These are phyloP conservation scores for Dendrothele bispora DNA, from an alignment of 768 basidiomycete genomes.

Conservation along the genomic window DNA sequence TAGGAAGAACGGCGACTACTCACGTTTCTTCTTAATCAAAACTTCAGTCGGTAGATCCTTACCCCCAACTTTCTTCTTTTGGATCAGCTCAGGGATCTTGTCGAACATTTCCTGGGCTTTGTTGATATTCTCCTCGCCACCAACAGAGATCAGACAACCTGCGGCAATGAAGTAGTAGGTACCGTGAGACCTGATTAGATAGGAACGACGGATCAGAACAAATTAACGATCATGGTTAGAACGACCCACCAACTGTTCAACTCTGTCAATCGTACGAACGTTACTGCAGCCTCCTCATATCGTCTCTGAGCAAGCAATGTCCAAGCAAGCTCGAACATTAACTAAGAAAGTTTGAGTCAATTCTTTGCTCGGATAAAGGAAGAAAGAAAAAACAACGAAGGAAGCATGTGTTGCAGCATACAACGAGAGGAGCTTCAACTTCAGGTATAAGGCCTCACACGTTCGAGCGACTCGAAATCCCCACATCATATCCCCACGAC, in stretches of 20 bases:
- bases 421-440: neutral
- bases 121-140: too few species aligned
- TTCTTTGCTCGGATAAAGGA: neutral
- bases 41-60: slow-evolving; percentile 75
- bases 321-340: slow-evolving; percentile 81
- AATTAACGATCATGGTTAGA: neutral
- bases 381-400: too few species aligned
- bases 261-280: slow-evolving; percentile 62
- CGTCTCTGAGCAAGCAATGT: slow-evolving; percentile 60
- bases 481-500: too few species aligned
- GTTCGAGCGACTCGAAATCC: too few species aligned
- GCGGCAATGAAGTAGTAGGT: slow-evolving; percentile 80
- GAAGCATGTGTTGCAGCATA: neutral
- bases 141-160: slow-evolving; percentile 30
- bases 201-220: neutral
- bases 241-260: slow-evolving; percentile 65
- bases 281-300: slow-evolving; percentile 68
- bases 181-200: slow-evolving; percentile 60
- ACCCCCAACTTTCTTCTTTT: slow-evolving; percentile 62
- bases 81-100: slow-evolving; percentile 56
- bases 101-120: slow-evolving; percentile 66
- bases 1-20: slow-evolving; percentile 26
- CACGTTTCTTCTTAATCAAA: slow-evolving; percentile 76
- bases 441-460: too few species aligned
- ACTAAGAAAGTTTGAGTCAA: slow-evolving; percentile 31